Percentiles rank a stretch among this genome's conserved stretches.
phyloP scores from a whole-genome alignment of 1,284 basidiomycete species.

The Trametes pubescens region DNA sequence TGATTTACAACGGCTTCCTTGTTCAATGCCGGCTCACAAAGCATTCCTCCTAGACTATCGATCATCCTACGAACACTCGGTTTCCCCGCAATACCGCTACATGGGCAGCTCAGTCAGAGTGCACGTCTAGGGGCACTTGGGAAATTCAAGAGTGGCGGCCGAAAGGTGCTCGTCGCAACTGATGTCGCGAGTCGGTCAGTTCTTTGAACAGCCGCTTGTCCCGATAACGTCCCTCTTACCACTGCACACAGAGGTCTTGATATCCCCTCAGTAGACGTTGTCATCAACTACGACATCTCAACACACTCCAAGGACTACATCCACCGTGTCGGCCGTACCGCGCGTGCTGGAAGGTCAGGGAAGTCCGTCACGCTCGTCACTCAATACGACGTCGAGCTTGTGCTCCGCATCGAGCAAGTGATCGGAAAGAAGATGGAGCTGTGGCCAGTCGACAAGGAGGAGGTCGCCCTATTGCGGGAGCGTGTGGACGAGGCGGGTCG shows the following conservation, averaged over 20 bases:
- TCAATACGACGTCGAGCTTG: constrained; percentile 97
- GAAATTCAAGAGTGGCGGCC: constrained; percentile 97
- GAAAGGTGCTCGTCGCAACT: constrained; percentile 93
- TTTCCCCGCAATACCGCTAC: constrained; percentile 95
- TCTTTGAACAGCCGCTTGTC: neutral
- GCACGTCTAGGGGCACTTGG: constrained; percentile 93
- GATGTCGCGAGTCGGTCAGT: constrained; percentile 93
- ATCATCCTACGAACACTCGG: constrained; percentile 92
- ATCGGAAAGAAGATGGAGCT: constrained; percentile 93
- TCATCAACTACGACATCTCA: constrained; percentile 99
- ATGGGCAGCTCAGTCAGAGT: constrained; percentile 95
- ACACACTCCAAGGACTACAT: constrained; percentile 99
- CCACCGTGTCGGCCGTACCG: constrained; percentile 97
- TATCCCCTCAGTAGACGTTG: constrained; percentile 95
- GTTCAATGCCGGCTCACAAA: constrained; percentile 1
- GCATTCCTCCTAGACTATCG: constrained; percentile 64
- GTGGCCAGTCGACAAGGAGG: constrained; percentile 92
- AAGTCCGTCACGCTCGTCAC: constrained; percentile 97
- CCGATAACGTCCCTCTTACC: constrained; percentile 17
- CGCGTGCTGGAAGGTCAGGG: constrained; percentile 94
- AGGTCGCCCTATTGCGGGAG: constrained; percentile 88
- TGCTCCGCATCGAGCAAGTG: constrained; percentile 94
- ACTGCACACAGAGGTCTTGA: constrained; percentile 79
- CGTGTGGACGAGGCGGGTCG: constrained; percentile 91
- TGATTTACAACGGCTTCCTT: constrained; percentile 12